phyloP scores from a whole-genome alignment of 2,329 filamentous ascomycete species.

The Blumeriella jaapii region DNA sequence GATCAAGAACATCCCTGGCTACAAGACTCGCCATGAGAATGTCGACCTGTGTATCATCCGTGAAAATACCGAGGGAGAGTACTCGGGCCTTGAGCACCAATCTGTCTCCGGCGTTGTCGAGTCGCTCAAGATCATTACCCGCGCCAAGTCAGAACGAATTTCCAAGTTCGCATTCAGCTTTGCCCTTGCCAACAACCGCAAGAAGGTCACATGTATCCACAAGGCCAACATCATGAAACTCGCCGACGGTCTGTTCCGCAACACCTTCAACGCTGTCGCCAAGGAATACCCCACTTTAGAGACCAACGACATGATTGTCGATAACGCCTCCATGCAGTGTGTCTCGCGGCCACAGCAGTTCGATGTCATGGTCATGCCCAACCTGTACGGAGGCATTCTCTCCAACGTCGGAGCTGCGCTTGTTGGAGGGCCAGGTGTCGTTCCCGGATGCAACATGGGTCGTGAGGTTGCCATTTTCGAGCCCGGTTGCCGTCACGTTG shows the following conservation, averaged over 20 bases:
- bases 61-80: conserved; percentile 99
- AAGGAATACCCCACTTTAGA: conserved; percentile 94
- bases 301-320: conserved; percentile 99
- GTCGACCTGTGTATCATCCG: conserved; percentile 99
- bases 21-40: conserved; percentile 92
- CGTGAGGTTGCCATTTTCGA: conserved; percentile 97
- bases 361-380: conserved; percentile 99
- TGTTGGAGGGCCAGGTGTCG: conserved; percentile 91
- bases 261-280: conserved; percentile 85
- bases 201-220: conserved; percentile 99
- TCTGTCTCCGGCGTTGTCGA: conserved; percentile 93
- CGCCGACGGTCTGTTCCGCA: conserved; percentile 95
- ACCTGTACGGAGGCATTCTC: conserved; percentile 95
- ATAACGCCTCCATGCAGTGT: conserved; percentile 99
- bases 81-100: conserved; percentile 98
- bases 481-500: conserved; percentile 97
- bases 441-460: conserved; percentile 99
- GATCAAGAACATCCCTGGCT: conserved; percentile 99
- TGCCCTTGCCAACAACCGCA: conserved; percentile 94
- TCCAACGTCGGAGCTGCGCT: conserved; percentile 98
- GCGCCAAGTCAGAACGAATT: conserved; percentile 97
- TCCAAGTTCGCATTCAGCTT: conserved; percentile 98
- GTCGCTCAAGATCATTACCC: conserved; percentile 99
- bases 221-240: conserved; percentile 99
- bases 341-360: conserved; percentile 95